Evolutionary conservation across 2,329 filamentous ascomycete species (phyloP).

Genomic region (Alternaria ethzedia): DNA sequence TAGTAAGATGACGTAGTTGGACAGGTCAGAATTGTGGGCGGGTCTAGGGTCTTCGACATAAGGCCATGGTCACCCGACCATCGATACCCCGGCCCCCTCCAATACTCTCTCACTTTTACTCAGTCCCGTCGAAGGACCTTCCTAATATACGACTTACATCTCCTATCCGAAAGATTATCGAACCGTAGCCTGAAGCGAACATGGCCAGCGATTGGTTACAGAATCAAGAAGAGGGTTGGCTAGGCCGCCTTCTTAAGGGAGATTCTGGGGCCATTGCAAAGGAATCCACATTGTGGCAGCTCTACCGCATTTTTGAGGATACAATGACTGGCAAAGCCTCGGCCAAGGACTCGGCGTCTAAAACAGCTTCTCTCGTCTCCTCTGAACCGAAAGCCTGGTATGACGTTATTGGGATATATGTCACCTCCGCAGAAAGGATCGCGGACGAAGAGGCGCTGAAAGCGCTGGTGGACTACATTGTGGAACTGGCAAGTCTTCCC

Average conservation of each 20-base stretch:
- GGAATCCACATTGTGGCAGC: not conserved
- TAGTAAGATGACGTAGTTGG: too few species aligned
- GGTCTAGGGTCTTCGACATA: too few species aligned
- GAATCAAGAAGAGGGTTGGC: not conserved
- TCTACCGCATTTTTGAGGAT: not conserved
- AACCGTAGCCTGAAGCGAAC: not conserved
- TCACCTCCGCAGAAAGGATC: not conserved
- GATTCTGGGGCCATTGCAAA: not conserved
- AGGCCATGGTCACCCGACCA: too few species aligned
- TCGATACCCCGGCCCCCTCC: too few species aligned
- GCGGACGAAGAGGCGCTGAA: not conserved
- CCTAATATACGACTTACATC: not conserved
- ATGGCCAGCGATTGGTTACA: not conserved
- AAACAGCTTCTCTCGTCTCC: not conserved
- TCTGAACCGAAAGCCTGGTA: not conserved
- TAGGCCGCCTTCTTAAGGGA: not conserved
- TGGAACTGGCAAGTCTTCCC: not conserved
- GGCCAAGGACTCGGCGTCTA: not conserved
- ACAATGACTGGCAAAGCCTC: not conserved
- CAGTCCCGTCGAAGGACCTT: too few species aligned
- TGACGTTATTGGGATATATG: not conserved
- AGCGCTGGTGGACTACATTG: not conserved
- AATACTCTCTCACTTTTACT: too few species aligned
- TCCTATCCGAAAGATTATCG: rapidly evolving
- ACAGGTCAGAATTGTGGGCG: too few species aligned